Percentiles rank a stretch among this genome's conserved stretches.
phyloP scores from a whole-genome alignment of 768 basidiomycete species.

The Leccinum boreale region DNA sequence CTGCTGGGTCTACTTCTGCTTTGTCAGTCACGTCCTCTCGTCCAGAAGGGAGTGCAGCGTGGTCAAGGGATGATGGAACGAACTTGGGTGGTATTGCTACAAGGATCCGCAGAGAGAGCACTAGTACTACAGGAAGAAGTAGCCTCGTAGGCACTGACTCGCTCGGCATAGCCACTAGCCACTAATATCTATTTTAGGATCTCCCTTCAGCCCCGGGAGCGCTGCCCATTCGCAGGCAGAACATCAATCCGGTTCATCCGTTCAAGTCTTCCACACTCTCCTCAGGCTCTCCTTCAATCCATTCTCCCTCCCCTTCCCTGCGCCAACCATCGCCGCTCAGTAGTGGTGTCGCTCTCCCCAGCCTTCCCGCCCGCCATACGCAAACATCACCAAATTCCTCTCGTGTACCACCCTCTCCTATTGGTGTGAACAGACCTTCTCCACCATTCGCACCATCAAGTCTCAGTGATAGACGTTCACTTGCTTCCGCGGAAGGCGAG shows the following conservation, averaged over 20 bases:
- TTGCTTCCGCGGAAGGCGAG: conserved; percentile 35
- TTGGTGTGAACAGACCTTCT: conserved; percentile 33
- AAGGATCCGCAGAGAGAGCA: conserved; percentile 51
- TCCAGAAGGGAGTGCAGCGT: conserved; percentile 34
- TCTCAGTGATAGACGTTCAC: conserved; percentile 40
- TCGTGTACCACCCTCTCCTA: conserved; percentile 40
- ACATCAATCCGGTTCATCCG: conserved; percentile 41
- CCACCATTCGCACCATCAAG: conserved; percentile 43
- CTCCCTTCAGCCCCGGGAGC: conserved; percentile 37
- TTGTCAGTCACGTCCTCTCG: conserved; percentile 42
- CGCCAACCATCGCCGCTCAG: conserved; percentile 46
- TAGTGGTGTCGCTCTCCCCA: conserved; percentile 26
- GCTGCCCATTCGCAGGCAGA: conserved; percentile 44
- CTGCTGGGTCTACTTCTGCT: conserved; percentile 35
- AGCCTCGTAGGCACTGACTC: conserved; percentile 14
- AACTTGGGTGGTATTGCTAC: conserved; percentile 36
- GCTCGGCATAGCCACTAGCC: conserved; percentile 2
- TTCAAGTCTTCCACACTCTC: conserved; percentile 53
- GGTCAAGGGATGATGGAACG: conserved; percentile 36
- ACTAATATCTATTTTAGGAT: conserved; percentile 26
- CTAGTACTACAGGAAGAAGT: conserved; percentile 38
- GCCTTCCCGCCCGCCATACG: conserved; percentile 35
- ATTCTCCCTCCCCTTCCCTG: conserved; percentile 47
- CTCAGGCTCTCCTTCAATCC: conserved; percentile 45
- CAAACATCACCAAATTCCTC: conserved; percentile 42